phyloP scores from a whole-genome alignment of 352 stramenopile genomes.

The Pythium phragmitis region DNA sequence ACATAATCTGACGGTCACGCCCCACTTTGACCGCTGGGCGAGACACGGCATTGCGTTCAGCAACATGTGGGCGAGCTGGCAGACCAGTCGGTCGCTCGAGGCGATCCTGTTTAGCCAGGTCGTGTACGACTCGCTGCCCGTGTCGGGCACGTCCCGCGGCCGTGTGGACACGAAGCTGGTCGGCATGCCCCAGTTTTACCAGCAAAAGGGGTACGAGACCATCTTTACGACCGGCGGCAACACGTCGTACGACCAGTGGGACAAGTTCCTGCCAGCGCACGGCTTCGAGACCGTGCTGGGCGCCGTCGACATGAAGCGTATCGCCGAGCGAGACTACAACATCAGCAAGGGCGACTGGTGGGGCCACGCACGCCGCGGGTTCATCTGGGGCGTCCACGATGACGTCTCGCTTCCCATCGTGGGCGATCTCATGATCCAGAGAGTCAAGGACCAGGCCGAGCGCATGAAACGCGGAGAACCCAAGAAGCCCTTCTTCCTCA shows the following conservation, averaged over 20 bases:
- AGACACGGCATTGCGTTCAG: conserved; percentile 43
- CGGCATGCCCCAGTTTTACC: conserved; percentile 54
- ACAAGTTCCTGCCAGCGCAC: conserved; percentile 43
- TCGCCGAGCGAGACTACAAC: conserved; percentile 35
- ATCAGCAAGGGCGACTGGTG: conserved; percentile 38
- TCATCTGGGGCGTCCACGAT: conserved; percentile 56
- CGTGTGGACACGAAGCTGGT: conserved; percentile 32
- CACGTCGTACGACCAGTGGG: conserved; percentile 50
- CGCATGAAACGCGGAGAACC: conserved; percentile 22
- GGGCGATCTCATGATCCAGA: conserved; percentile 46
- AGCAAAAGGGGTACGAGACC: conserved; percentile 47
- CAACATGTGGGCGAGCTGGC: conserved; percentile 62
- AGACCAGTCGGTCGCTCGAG: conserved; percentile 57
- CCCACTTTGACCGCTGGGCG: conserved; percentile 52
- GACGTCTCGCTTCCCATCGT: conserved; percentile 52
- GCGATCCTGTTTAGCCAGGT: conserved; percentile 54
- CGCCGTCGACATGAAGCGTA: conserved; percentile 34
- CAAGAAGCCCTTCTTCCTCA: conserved; percentile 56
- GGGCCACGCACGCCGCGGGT: conserved; percentile 16
- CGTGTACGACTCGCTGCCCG: conserved; percentile 38
- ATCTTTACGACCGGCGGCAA: conserved; percentile 48
- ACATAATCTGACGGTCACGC: conserved; percentile 46
- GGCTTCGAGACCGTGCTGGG: conserved; percentile 49
- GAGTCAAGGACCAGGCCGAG: conserved; percentile 32
- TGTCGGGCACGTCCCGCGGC: conserved; percentile 39